These are phyloP conservation scores for Colletotrichum tropicicola DNA, from an alignment of 2,329 filamentous ascomycete species.

Conservation along the genomic window DNA sequence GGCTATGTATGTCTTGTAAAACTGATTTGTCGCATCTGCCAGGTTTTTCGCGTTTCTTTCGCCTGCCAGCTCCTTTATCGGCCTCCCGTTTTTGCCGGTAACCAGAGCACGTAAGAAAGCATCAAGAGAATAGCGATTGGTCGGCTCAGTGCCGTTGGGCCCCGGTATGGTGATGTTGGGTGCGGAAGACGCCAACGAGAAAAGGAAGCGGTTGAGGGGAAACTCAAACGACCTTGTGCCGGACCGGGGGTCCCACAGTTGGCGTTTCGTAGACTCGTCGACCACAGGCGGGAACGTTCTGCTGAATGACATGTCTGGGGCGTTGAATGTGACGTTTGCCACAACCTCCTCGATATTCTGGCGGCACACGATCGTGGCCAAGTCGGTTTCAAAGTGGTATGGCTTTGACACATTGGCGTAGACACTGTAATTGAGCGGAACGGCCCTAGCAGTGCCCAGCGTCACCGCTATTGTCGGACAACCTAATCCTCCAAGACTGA, in stretches of 20 bases:
- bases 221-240: conserved; percentile 2
- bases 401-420: conserved; percentile 13
- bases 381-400: conserved; percentile 31
- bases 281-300: conserved; percentile 12
- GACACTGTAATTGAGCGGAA: conserved; percentile 7
- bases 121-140: conserved; percentile 30
- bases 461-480: conserved; percentile 11
- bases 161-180: background rate
- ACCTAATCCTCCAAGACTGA: background rate
- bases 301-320: conserved; percentile 32
- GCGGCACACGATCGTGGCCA: conserved; percentile 35
- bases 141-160: background rate
- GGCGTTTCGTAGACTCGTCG: conserved; percentile 24
- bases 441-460: background rate
- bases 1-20: conserved; percentile 38
- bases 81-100: conserved; percentile 19
- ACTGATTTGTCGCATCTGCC: conserved; percentile 22
- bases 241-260: background rate
- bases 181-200: background rate
- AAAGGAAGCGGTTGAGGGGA: background rate
- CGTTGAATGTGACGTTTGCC: conserved; percentile 33
- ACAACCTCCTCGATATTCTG: conserved; percentile 35
- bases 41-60: conserved; percentile 29
- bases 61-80: conserved; percentile 29
- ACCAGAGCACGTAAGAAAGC: conserved; percentile 33